Conservation (phyloP, 2,329 filamentous ascomycete genomes). For the Calycina marina region DNA sequence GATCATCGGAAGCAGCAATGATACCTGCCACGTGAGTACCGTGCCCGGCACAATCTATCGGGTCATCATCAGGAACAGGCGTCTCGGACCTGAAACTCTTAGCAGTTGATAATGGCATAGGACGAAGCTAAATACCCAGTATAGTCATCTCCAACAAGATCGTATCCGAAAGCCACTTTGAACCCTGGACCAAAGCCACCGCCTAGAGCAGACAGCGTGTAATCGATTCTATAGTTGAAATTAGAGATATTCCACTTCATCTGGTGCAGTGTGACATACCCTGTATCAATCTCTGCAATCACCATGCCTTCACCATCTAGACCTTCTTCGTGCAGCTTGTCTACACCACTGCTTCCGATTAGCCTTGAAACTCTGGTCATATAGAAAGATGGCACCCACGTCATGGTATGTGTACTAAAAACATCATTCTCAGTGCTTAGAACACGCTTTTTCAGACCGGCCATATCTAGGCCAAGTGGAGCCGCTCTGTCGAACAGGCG, state of each 20-base stretch:
- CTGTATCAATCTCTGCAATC: background rate
- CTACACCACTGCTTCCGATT: background rate
- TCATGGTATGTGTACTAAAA: background rate
- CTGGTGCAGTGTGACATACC: too few relatives aligned
- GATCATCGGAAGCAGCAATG: background rate
- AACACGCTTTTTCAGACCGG: background rate
- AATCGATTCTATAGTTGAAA: conserved; percentile 33
- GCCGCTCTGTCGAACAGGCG: background rate
- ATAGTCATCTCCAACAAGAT: conserved; percentile 37
- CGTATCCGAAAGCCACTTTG: conserved; percentile 40
- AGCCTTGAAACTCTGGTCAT: background rate
- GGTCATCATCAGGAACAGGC: conserved; percentile 5
- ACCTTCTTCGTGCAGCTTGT: background rate
- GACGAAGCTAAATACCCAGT: too few relatives aligned
- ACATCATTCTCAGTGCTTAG: background rate
- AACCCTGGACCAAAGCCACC: conserved; percentile 47
- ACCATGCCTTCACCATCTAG: background rate
- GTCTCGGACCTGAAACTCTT: too few relatives aligned
- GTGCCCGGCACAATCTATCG: conserved; percentile 12
- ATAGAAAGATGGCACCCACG: background rate
- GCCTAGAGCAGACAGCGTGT: conserved; percentile 46
- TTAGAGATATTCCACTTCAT: background rate
- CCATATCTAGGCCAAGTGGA: background rate
- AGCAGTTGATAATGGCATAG: too few relatives aligned
- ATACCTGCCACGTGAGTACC: conserved; percentile 6